Evolutionary conservation across 2,329 filamentous ascomycete genomes (phyloP).

Genomic region (Trichoderma sp.): DNA sequence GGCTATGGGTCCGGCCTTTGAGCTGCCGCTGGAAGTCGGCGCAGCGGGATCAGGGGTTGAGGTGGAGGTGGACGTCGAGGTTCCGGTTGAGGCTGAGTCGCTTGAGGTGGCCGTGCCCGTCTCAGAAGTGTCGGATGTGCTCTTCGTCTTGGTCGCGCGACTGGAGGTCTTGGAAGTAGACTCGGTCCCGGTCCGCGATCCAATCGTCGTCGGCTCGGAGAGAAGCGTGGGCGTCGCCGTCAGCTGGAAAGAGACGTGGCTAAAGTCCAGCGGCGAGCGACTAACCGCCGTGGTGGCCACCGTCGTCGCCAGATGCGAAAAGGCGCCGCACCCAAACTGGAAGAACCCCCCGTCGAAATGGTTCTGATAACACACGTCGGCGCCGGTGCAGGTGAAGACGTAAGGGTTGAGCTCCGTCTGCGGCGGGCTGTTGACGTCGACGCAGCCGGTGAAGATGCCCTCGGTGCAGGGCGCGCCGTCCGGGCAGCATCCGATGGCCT

Average conservation of each 20-base stretch:
- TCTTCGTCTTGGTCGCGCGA: background rate
- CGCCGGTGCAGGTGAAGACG: constrained; percentile 52
- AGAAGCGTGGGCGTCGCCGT: constrained; percentile 40
- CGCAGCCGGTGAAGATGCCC: constrained; percentile 57
- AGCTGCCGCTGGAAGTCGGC: constrained; percentile 28
- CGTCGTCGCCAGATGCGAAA: constrained; percentile 46
- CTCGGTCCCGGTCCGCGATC: constrained; percentile 22
- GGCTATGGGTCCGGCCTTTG: constrained; percentile 49
- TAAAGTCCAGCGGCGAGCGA: constrained; percentile 33
- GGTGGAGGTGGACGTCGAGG: constrained; percentile 20
- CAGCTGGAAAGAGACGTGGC: constrained; percentile 40
- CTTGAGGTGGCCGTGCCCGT: constrained; percentile 18
- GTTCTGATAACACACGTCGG: constrained; percentile 54
- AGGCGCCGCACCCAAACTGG: constrained; percentile 55
- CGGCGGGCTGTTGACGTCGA: constrained; percentile 49
- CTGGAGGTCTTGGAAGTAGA: background rate
- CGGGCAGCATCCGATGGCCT: constrained; percentile 56
- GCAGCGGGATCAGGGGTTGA: constrained; percentile 27
- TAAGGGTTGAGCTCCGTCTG: constrained; percentile 55
- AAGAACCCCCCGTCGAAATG: constrained; percentile 53
- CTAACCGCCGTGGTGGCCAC: constrained; percentile 49
- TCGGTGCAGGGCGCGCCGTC: constrained; percentile 49
- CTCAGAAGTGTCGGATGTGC: background rate
- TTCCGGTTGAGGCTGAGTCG: background rate
- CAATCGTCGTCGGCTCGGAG: constrained; percentile 42